phyloP scores from a whole-genome alignment of 371 early-diverging fungal species.

The Saksenaea vasiformis region DNA sequence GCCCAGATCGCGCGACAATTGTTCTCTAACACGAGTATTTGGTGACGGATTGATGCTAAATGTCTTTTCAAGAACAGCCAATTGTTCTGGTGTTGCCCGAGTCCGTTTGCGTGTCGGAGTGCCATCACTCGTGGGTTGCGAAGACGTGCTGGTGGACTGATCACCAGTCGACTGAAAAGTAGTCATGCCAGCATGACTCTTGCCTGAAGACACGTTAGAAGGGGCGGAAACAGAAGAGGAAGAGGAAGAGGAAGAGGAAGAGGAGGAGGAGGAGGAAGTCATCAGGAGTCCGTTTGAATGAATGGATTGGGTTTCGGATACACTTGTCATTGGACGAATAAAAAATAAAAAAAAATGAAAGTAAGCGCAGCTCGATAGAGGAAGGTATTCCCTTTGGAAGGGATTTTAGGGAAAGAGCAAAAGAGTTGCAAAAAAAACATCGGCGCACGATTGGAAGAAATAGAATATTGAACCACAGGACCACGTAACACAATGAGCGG shows the following conservation, averaged over 20 bases:
- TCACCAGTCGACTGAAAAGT: not conserved
- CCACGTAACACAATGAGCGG: not conserved
- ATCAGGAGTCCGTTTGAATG: not conserved
- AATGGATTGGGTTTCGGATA: conserved; percentile 2
- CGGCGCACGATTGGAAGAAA: not conserved
- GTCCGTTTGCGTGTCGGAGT: conserved; percentile 60
- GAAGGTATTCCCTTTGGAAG: not conserved
- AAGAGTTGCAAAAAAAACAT: not conserved
- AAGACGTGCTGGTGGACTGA: not conserved
- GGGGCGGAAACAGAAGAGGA: not conserved
- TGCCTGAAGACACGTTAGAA: not conserved
- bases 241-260: not conserved
- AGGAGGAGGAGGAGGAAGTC: not conserved
- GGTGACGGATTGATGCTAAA: conserved; percentile 76
- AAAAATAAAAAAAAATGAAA: not conserved
- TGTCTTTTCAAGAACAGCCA: conserved; percentile 71
- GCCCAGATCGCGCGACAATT: conserved; percentile 80
- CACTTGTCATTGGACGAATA: not conserved
- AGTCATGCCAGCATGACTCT: conserved; percentile 2
- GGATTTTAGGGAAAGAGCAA: not conserved
- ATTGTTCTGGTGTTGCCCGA: conserved; percentile 73
- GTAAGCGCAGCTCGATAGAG: not conserved
- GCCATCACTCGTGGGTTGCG: not conserved
- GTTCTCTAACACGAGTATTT: conserved; percentile 79
- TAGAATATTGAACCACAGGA: conserved; percentile 2